phyloP scores from a whole-genome alignment of 2,329 filamentous ascomycete genomes.

The Claviceps capensis region DNA sequence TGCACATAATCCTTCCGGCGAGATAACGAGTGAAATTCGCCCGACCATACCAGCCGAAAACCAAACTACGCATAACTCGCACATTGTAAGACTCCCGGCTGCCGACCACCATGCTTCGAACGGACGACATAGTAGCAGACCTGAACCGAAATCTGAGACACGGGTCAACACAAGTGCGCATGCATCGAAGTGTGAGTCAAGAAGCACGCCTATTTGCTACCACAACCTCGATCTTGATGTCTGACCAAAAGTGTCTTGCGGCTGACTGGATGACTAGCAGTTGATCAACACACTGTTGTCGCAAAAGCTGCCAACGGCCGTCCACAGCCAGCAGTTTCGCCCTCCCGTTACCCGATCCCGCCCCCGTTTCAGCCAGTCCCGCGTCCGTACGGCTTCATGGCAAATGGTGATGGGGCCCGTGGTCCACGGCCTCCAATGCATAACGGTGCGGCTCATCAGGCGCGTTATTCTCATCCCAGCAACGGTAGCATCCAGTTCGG shows the following conservation, averaged over 20 bases:
- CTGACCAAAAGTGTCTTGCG: background rate
- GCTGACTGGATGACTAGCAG: conserved; percentile 4
- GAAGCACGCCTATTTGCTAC: background rate
- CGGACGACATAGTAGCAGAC: background rate
- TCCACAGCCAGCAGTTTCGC: conserved; percentile 19
- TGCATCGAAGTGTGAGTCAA: conserved; percentile 4
- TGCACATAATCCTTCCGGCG: background rate
- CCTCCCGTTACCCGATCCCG: conserved; percentile 28
- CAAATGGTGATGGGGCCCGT: conserved; percentile 20
- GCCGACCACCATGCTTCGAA: background rate
- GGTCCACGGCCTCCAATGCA: conserved; percentile 19
- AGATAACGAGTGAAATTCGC: background rate
- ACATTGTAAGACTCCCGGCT: conserved; percentile 1
- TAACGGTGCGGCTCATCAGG: conserved; percentile 18
- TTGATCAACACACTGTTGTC: conserved; percentile 5
- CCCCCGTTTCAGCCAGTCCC: conserved; percentile 26
- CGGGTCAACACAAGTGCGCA: background rate
- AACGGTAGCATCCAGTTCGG: conserved; percentile 44
- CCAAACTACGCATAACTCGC: background rate
- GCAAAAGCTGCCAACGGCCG: conserved; percentile 11
- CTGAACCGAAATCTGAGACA: conserved; percentile 6
- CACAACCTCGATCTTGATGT: background rate
- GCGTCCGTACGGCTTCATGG: conserved; percentile 15
- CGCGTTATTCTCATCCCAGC: conserved; percentile 40
- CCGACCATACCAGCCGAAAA: background rate